Evolutionary conservation across 805 yeast species (phyloP), one percentile per base, ranked within the genome.

Genomic region (Maudiozyma bulderi): DNA sequence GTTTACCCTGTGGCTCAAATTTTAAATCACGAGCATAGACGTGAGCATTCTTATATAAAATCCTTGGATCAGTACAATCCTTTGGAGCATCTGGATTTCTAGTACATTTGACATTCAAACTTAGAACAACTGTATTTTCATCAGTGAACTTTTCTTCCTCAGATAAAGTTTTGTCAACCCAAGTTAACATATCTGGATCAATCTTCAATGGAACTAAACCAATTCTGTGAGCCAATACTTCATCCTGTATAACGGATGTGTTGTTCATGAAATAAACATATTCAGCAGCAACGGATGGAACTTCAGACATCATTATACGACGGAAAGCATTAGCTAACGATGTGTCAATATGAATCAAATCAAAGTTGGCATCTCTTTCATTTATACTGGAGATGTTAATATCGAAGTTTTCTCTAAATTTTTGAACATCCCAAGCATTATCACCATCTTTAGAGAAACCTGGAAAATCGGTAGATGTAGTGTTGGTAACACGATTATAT

Each of bases 171-270:
- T 73, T 71, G 61, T 88, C 93, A 43, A 86, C 78, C 96, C 97
- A 91, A 10, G 80, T 76, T 55, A 93, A 72, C 64, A 74, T 67
- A 69, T 93, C 99, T 11, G 99, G 98, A 65, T 88, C 95, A 43
- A 88, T 85, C 56, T 83, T 84, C 57, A 93, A 74, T 34, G 99
- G 99, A 45, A 91, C 76, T 55, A 93, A 75, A 45, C 99, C 99
- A 54, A 93, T 82, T 73, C 99, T 81, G 64, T 88, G 96, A 5
- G 99, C 91, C 55, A 93, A 76, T 15, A 93, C 96, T 71, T 93
- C 99, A 67, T 93, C 99, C 67, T 90, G 97, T 54, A 93, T 87
- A 45, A 93, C 96, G 1, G 96, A 87, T 1, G 99, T 93, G 69
- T 93, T 93, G 75, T 88, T 91, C 72, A 85, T 85, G 51, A 93